Conservation (phyloP, 2,329 filamentous ascomycete species). For the Stachybotrys chartarum region DNA sequence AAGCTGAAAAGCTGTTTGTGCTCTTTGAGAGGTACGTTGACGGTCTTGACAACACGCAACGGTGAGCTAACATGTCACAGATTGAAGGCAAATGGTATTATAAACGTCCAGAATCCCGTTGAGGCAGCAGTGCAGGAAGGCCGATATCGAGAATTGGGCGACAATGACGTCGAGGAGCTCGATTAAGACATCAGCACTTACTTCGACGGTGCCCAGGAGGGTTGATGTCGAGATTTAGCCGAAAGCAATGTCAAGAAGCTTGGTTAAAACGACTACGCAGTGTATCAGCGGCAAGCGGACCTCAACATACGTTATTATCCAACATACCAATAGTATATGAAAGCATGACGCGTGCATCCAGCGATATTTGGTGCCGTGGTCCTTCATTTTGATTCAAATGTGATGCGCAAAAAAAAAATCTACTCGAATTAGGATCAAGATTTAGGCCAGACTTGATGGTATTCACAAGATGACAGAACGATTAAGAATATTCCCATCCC, state of each 20-base stretch:
- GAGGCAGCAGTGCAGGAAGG: constrained; percentile 62
- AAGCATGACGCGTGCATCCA: no score
- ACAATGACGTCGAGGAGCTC: constrained; percentile 40
- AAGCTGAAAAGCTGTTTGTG: constrained; percentile 84
- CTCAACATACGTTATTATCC: no score
- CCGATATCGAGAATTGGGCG: constrained; percentile 59
- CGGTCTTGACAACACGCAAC: background rate
- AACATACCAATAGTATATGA: no score
- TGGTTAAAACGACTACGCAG: constrained; percentile 14
- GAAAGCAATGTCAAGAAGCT: constrained; percentile 43
- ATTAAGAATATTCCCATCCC: no score
- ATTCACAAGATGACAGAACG: no score
- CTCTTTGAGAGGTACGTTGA: constrained; percentile 69
- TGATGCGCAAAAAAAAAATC: no score
- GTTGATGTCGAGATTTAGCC: constrained; percentile 63
- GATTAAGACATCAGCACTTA: constrained; percentile 14
- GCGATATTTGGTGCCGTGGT: no score
- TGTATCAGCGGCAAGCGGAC: no score
- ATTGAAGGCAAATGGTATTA: constrained; percentile 66
- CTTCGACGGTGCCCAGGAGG: constrained; percentile 38
- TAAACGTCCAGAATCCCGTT: constrained; percentile 75
- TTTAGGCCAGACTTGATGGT: no score
- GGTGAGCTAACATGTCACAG: constrained; percentile 21
- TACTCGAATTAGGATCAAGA: no score
- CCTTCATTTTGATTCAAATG: no score